These are phyloP conservation scores for Erodium chrysanthum DNA, from an alignment of 441 rosid genomes.

Conservation along the genomic window DNA sequence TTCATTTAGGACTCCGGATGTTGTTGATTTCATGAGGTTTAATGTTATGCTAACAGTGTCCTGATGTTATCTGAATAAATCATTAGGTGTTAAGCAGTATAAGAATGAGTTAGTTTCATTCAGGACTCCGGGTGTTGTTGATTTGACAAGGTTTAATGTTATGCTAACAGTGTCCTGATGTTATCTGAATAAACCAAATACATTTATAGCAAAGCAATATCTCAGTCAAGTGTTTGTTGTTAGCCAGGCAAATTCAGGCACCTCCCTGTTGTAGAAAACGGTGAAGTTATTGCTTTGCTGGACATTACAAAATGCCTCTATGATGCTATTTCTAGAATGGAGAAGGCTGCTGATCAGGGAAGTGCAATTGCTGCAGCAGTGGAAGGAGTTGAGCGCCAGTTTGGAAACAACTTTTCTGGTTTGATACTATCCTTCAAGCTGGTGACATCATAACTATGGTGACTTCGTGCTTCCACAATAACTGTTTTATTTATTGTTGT, in stretches of 20 bases:
- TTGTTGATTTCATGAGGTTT: no score
- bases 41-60: no score
- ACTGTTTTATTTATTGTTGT: neutral
- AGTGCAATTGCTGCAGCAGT: slow-evolving; percentile 98
- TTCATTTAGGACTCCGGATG: no score
- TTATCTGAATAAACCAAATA: no score
- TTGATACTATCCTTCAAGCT: neutral
- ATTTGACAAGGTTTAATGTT: no score
- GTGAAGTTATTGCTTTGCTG: slow-evolving; percentile 89
- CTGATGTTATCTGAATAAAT: no score
- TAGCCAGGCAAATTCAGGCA: slow-evolving; percentile 87
- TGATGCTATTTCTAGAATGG: slow-evolving; percentile 88
- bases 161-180: no score
- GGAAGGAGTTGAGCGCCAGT: slow-evolving; percentile 88
- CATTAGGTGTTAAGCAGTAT: no score
- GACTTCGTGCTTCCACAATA: neutral
- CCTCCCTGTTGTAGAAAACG: slow-evolving; percentile 95
- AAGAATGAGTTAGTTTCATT: no score
- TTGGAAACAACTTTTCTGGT: slow-evolving; percentile 47
- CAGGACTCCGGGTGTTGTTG: no score
- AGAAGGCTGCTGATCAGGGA: slow-evolving; percentile 96
- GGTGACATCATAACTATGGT: neutral
- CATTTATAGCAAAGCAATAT: neutral
- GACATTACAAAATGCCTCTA: slow-evolving; percentile 90
- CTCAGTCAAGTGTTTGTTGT: neutral